A percentile compares a stretch with the other conserved stretches of the same genome.
phyloP scores from a whole-genome alignment of 106 monocot species.

The Acorus gramineus region DNA sequence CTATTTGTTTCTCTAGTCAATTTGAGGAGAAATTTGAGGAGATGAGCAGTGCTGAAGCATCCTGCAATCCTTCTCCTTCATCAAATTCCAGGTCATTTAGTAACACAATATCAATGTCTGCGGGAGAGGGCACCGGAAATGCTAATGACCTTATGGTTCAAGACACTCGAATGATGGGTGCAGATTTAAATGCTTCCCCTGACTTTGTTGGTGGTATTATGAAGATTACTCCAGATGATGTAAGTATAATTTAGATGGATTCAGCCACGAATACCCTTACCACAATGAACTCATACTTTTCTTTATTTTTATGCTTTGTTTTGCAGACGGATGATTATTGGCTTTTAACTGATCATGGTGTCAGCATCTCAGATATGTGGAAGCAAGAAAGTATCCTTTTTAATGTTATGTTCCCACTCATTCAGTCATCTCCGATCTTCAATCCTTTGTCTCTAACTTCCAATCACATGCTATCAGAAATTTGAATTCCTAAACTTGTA shows the following conservation, averaged over 20 bases:
- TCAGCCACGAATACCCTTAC: neutral
- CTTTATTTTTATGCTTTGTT: neutral
- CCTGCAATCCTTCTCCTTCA: slow-evolving; percentile 22
- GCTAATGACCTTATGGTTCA: slow-evolving; percentile 7
- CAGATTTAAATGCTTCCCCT: slow-evolving; percentile 34
- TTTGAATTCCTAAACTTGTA: slow-evolving; percentile 14
- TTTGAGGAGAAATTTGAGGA: slow-evolving; percentile 92
- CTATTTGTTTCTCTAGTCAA: slow-evolving; percentile 36
- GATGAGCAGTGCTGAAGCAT: slow-evolving; percentile 44
- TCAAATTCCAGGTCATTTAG: slow-evolving; percentile 25
- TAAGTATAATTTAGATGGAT: slow-evolving; percentile 52
- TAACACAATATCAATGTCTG: slow-evolving; percentile 11
- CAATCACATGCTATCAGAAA: no score
- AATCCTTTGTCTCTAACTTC: neutral
- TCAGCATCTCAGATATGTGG: slow-evolving; percentile 70
- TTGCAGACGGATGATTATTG: slow-evolving; percentile 74
- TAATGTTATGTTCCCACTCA: neutral
- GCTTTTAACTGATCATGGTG: slow-evolving; percentile 46
- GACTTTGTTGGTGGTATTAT: slow-evolving; percentile 64
- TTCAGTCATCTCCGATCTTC: neutral
- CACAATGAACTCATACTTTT: no score
- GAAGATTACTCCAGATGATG: slow-evolving; percentile 76
- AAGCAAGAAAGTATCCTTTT: slow-evolving; percentile 52
- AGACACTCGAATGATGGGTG: slow-evolving; percentile 4
- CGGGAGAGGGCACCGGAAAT: slow-evolving; percentile 16